Base-by-base conservation (phyloP, 2,329 filamentous ascomycete genomes). In the Ophiocordyceps camponoti-floridani region DNA sequence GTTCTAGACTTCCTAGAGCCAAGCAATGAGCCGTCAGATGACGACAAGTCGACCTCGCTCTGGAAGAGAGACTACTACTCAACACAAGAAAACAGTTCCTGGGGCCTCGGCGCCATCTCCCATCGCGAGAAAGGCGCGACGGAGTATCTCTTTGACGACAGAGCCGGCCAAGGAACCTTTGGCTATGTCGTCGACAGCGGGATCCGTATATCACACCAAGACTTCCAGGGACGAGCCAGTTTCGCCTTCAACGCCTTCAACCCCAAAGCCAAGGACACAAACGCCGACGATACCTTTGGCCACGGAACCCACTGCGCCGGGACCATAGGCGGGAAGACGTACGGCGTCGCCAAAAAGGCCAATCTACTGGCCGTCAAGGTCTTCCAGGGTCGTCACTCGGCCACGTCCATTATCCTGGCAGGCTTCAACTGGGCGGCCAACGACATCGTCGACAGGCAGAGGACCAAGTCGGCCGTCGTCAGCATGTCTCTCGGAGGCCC, bases 171-270 rank as follows among this genome's bases (percentile, higher is more conserved):
- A 26, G 68, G 66, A 35, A 72, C 72, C 51, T 78, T 71, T 30
- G 70, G 68, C 41, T 82, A 74, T 56, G 59, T 82, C 19, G 68
- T 82, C 42, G 77, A 82, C 58, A 79, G 75, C 4, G 77, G 77
- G 51, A 72, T 81, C 50, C 61, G 61, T 42, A 60, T 62, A 19
- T 63, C 66, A 5, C 77, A 82, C 58, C 52, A 53, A 33, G 66
- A 75, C 54, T 76, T 72, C 52, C 62, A 67, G 52, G 69, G 68
- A 35, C 68, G 73, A 45, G 73, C 73, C n/a, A 59, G 41, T 9
- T 44, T 46, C 13, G 55, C 47, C 28, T 59, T 44, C 43, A 53
- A 51, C 41, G 55, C 52, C 31, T 60, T 52, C 42, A 30, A 30
- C 12, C 46, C 46, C 30, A 52, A 23, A 5, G 23, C 23, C 23